phyloP scores from a whole-genome alignment of 805 yeast species.

The Kregervanrija fluxuum region DNA sequence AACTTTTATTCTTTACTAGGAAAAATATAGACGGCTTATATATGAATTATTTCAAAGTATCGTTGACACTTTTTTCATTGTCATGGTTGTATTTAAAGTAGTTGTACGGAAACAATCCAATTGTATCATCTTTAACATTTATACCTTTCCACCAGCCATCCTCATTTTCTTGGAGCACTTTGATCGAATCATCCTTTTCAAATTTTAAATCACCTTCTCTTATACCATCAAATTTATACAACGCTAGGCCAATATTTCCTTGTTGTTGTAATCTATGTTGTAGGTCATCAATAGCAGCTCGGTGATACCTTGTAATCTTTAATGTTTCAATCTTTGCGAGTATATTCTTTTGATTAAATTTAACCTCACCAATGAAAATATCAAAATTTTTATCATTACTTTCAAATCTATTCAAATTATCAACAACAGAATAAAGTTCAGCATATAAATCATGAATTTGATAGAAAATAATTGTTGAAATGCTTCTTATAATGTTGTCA shows the following conservation, averaged over 20 bases:
- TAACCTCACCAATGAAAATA: constrained; percentile 3
- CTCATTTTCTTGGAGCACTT: constrained; percentile 29
- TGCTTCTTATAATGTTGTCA: constrained; percentile 24
- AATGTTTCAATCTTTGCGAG: constrained; percentile 1
- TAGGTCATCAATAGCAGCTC: not conserved
- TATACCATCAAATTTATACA: constrained; percentile 32
- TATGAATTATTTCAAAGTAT: no score
- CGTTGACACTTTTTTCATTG: no score
- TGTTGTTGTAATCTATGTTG: constrained; percentile 4
- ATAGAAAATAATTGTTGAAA: constrained; percentile 31
- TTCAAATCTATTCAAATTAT: constrained; percentile 4
- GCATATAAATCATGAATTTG: constrained; percentile 29
- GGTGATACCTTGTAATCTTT: constrained; percentile 4
- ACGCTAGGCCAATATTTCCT: constrained; percentile 29
- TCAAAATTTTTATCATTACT: constrained; percentile 3
- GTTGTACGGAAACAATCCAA: constrained; percentile 42
- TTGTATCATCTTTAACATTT: constrained; percentile 28
- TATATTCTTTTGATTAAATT: not conserved
- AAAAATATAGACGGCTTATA: no score
- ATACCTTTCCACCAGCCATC: constrained; percentile 47
- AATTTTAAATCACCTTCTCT: constrained; percentile 37
- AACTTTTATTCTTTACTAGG: no score
- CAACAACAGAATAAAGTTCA: constrained; percentile 9
- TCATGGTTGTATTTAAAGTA: constrained; percentile 17
- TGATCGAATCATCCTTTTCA: constrained; percentile 35